These are phyloP conservation scores for Sphaerulina vaccinii DNA, from an alignment of 2,329 filamentous ascomycete genomes.

Conservation along the genomic window DNA sequence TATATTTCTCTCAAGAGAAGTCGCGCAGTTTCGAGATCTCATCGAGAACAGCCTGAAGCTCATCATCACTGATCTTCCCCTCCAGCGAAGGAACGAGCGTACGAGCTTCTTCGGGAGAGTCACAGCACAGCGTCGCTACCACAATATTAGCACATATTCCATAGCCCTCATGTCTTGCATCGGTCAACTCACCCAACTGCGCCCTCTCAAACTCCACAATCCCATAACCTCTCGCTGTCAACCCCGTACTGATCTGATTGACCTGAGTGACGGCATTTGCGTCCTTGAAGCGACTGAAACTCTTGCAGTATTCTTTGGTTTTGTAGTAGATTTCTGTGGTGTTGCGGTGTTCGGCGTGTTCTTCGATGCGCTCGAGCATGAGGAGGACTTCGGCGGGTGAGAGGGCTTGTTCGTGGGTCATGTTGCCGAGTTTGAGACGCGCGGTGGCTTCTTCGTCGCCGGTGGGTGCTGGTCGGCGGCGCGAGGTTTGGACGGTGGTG, in stretches of 20 bases:
- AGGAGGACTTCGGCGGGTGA: conserved; percentile 89
- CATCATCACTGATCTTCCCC: conserved; percentile 87
- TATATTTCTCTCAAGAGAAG: conserved; percentile 37
- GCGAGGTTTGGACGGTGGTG: conserved; percentile 39
- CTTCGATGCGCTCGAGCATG: conserved; percentile 79
- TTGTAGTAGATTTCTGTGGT: conserved; percentile 50
- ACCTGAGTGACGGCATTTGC: conserved; percentile 91
- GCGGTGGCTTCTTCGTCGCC: conserved; percentile 86
- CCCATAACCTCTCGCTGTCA: conserved; percentile 47
- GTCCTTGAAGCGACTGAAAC: conserved; percentile 90
- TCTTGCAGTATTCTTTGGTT: conserved; percentile 69
- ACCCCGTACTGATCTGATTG: conserved; percentile 49
- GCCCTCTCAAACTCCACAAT: conserved; percentile 82
- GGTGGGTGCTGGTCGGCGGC: conserved; percentile 65
- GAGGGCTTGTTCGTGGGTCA: conserved; percentile 85
- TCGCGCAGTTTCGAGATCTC: conserved; percentile 79
- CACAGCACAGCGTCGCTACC: conserved; percentile 84
- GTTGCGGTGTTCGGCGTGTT: conserved; percentile 44
- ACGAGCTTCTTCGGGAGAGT: conserved; percentile 91
- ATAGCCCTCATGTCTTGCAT: too few relatives aligned
- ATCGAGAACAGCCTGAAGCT: conserved; percentile 81
- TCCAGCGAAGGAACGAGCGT: conserved; percentile 86
- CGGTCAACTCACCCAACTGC: conserved; percentile 69
- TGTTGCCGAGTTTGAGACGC: conserved; percentile 85
- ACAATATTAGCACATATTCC: conserved; percentile 2